Conservation (phyloP, 108 stramenopile genomes). For the Pseudonitzschia delicatissima region DNA sequence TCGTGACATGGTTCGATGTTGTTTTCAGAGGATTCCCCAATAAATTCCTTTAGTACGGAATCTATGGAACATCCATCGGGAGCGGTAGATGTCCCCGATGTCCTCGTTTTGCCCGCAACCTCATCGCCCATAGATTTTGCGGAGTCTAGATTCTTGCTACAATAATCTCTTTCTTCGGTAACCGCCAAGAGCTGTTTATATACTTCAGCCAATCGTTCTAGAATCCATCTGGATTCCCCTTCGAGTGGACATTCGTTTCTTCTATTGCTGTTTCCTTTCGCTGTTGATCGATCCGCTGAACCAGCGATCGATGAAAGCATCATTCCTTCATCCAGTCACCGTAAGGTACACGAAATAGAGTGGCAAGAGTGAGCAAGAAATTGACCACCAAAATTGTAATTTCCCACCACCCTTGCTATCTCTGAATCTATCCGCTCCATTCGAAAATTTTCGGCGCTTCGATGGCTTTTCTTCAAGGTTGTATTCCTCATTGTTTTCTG, state of each 20-base stretch:
- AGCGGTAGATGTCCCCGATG: background rate
- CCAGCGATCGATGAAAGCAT: too few species aligned
- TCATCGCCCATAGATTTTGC: too few species aligned
- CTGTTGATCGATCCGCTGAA: background rate
- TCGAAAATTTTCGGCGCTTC: too few species aligned
- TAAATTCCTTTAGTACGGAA: too few species aligned
- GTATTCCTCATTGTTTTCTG: background rate
- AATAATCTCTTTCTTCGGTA: too few species aligned
- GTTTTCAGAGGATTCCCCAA: too few species aligned
- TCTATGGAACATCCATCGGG: too few species aligned
- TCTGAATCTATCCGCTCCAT: too few species aligned
- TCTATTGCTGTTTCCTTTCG: background rate
- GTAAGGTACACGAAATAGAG: background rate
- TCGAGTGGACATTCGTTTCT: too few species aligned
- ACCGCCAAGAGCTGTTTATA: background rate
- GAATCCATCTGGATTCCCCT: background rate
- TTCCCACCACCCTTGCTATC: too few species aligned
- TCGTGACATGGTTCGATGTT: too few species aligned
- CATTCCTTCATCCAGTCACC: background rate
- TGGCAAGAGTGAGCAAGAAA: slow-evolving; percentile 6
- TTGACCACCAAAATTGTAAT: slow-evolving; percentile 11
- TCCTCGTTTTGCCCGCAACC: background rate
- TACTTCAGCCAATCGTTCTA: slow-evolving; percentile 8
- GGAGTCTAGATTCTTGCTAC: too few species aligned
- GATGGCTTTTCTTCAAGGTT: background rate